Base-by-base conservation (phyloP, 768 basidiomycete species). In the Pleurotus citrinopileatus region DNA sequence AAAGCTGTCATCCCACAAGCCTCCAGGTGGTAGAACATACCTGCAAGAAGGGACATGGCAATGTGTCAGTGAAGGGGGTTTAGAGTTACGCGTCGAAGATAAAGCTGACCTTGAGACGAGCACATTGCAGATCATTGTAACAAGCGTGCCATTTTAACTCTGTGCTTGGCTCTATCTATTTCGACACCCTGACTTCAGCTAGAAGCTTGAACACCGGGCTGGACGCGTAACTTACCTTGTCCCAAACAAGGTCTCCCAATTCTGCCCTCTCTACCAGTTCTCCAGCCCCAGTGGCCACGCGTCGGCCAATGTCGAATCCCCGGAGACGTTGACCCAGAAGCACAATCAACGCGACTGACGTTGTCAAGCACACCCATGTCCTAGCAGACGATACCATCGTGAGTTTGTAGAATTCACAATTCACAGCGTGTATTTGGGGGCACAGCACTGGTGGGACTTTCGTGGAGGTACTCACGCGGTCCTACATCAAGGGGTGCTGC, bases 141-240 rank as follows among this genome's bases (percentile, higher is more conserved):
- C 67, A 69, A 22, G 51, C 28, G 0, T 59, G 54, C 70, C 70
- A 71, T 9, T 57, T 52, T 6, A 71, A 61, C 20, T 63, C 32
- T 2, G 48, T 20, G 20, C 29, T 51, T 4, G 48, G 13, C 34
- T n/a, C 22, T 17, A 51, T 51, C 48, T 51, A 51, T 9, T 12
- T 22, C 3, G 17, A 9, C 26, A 4, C 23, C 10, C 12, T 44
- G 25, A n/a, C n/a, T n/a, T n/a, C n/a, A n/a, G n/a, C n/a, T n/a
- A n/a, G n/a, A n/a, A n/a, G n/a, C n/a, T 42, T 25, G 43, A 26
- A 12, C 9, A 44, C 7, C 23, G 12, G 38, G 38, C 38, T n/a
- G n/a, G n/a, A n/a, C n/a, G n/a, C n/a, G n/a, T n/a, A n/a, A 40
- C 43, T 22, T 25, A 25, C 43, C 23, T 44, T 20, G 25, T 44